phyloP scores from a whole-genome alignment of 768 basidiomycete genomes.

The Calvatia gigantea region DNA sequence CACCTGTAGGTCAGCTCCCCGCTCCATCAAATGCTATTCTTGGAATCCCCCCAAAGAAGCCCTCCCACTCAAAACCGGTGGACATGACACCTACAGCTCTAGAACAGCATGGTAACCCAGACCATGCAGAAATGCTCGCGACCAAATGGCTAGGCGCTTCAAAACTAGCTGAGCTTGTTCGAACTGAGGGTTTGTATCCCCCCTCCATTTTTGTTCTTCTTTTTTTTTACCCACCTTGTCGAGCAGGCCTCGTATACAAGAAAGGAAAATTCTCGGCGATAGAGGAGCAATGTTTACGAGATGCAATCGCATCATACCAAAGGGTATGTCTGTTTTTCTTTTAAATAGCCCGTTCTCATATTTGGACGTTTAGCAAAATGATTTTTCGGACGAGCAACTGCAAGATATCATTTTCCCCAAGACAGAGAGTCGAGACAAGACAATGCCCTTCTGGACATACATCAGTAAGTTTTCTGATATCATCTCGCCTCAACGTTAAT shows the following conservation, averaged over 20 bases:
- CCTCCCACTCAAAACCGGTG: slow-evolving; percentile 7
- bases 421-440: slow-evolving; percentile 47
- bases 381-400: slow-evolving; percentile 53
- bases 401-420: slow-evolving; percentile 67
- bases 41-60: slow-evolving; percentile 31
- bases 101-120: slow-evolving; percentile 41
- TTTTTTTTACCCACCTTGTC: slow-evolving; percentile 2
- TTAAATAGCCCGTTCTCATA: not conserved
- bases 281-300: slow-evolving; percentile 63
- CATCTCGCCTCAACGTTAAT: not conserved
- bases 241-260: slow-evolving; percentile 75
- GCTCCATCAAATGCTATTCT: slow-evolving; percentile 41
- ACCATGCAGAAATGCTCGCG: slow-evolving; percentile 67
- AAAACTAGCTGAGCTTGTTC: slow-evolving; percentile 67
- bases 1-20: slow-evolving; percentile 38
- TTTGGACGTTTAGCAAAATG: slow-evolving; percentile 36
- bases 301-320: slow-evolving; percentile 63
- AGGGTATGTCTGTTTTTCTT: slow-evolving; percentile 35
- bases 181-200: slow-evolving; percentile 51
- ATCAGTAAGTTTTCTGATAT: slow-evolving; percentile 50
- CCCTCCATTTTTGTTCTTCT: not conserved
- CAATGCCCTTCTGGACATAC: slow-evolving; percentile 75
- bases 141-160: slow-evolving; percentile 75
- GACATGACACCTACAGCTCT: not conserved
- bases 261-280: slow-evolving; percentile 85